Evolutionary conservation across 805 yeast species (phyloP), one percentile per base, ranked within the genome.

Genomic region (Lachancea nothofagi): DNA sequence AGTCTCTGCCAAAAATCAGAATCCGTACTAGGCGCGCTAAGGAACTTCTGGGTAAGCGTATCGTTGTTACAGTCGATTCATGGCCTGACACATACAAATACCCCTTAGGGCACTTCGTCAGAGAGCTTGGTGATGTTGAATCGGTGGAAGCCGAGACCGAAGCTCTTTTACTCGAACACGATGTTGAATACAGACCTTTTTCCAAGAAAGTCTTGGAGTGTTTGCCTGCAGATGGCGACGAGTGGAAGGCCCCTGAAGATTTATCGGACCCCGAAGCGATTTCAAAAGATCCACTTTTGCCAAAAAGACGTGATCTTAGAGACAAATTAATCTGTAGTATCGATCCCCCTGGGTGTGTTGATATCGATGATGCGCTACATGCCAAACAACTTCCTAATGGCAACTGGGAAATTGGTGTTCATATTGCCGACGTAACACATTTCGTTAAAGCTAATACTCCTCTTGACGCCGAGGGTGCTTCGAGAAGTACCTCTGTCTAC

Each of bases 341-440:
- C 51, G 99, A 93, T 70, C 99, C 99, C 7, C 97, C 97, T 2
- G 82, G 83, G 22, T 90, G 97, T 78, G 97, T 89, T 49, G 99
- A 93, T 76, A 93, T 93, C 54, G 99, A 93, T 68, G 96, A 93
- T 68, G 98, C 99, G 1, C 69, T 93, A 35, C 99, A 93, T 58
- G 97, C 97, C 0, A 68, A 74, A 47, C 59, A 60, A 39, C 71
- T 93, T 36, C 88, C 95, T 1, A 93, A 93, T 60, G 98, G 98
- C 0, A 86, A 90, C 59, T 88, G 76, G 69, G 96, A 93, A 61
- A 95, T 93, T 41, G 99, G 99, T 56, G 99, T 93, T 22, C 99
- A 93, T 58, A 93, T 93, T 67, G 99, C 99, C 7, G 99, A 93
- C 65, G 99, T 93, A 22, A 86, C 97, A 1, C 95, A 93, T 65